Evolutionary conservation across 2,329 filamentous ascomycete species (phyloP).

Genomic region (Arthrobotrys megalospora): DNA sequence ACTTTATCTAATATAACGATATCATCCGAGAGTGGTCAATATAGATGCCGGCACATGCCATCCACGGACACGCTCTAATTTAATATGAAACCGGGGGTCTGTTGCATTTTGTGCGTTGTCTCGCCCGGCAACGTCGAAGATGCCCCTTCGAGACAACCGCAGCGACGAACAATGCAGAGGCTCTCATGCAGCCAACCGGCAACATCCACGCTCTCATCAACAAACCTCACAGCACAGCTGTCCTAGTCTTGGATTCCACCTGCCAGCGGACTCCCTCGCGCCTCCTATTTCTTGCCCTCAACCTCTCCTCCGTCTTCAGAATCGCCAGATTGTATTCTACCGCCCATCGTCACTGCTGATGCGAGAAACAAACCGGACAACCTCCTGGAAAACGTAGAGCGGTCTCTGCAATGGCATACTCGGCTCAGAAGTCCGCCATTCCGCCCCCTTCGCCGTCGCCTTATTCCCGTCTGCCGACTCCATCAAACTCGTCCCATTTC

Average conservation of each 20-base stretch:
- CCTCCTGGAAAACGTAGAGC: conserved; percentile 33
- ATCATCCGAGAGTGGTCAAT: conserved; percentile 7
- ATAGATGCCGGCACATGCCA: no score
- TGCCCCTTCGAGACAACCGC: conserved; percentile 43
- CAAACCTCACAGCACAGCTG: conserved; percentile 14
- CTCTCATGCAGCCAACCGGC: conserved; percentile 49
- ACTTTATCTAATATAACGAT: background rate
- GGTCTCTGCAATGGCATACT: conserved; percentile 51
- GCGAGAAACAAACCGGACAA: conserved; percentile 24
- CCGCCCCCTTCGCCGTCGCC: conserved; percentile 55
- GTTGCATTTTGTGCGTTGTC: conserved; percentile 57
- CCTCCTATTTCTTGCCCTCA: conserved; percentile 17
- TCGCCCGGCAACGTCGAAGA: conserved; percentile 27
- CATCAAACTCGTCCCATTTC: conserved; percentile 38
- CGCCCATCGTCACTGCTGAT: conserved; percentile 32
- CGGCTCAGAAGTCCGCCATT: conserved; percentile 57
- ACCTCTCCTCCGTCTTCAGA: conserved; percentile 2
- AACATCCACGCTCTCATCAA: conserved; percentile 53
- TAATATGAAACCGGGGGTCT: no score
- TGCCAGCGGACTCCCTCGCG: conserved; percentile 21
- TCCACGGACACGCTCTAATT: no score
- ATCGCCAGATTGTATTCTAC: background rate
- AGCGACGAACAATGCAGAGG: conserved; percentile 33
- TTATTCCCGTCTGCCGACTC: conserved; percentile 55
- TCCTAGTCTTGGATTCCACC: background rate